Conservation (phyloP, 2,329 filamentous ascomycete genomes). For the Magnaporthiopsis rhizophila region DNA sequence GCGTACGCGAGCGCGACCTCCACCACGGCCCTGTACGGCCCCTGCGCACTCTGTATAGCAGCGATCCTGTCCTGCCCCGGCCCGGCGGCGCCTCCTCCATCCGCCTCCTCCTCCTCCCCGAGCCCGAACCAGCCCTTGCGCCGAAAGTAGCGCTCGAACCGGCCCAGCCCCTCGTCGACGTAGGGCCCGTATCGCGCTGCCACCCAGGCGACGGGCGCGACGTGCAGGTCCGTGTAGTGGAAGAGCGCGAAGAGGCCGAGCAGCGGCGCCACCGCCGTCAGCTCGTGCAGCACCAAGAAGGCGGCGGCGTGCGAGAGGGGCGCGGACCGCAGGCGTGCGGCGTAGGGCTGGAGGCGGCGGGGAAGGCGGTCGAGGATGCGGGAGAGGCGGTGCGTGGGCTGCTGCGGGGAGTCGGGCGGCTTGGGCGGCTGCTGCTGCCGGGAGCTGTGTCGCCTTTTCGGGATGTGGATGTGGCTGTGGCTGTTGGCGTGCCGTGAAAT, state of each 20-base stretch:
- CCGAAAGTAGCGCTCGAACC: slow-evolving; percentile 69
- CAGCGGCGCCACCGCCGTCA: slow-evolving; percentile 79
- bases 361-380: slow-evolving; percentile 51
- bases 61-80: slow-evolving; percentile 20
- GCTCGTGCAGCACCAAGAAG: slow-evolving; percentile 84
- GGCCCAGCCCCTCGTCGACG: slow-evolving; percentile 55
- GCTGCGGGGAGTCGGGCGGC: not conserved
- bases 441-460: too few species aligned
- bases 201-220: slow-evolving; percentile 44
- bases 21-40: slow-evolving; percentile 45
- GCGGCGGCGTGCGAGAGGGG: slow-evolving; percentile 77
- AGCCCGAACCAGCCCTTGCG: slow-evolving; percentile 76
- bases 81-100: slow-evolving; percentile 17
- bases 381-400: slow-evolving; percentile 24
- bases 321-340: slow-evolving; percentile 61
- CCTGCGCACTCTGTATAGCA: slow-evolving; percentile 28
- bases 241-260: slow-evolving; percentile 68
- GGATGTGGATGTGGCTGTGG: too few species aligned
- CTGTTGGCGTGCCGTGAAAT: too few species aligned
- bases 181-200: slow-evolving; percentile 40
- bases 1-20: slow-evolving; percentile 85
- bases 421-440: too few species aligned
- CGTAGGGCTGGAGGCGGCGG: slow-evolving; percentile 59
- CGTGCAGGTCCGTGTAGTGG: slow-evolving; percentile 63
- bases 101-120: slow-evolving; percentile 15